Conservation (phyloP, 345 rosid species). For the Hypericum androsaemum region DNA sequence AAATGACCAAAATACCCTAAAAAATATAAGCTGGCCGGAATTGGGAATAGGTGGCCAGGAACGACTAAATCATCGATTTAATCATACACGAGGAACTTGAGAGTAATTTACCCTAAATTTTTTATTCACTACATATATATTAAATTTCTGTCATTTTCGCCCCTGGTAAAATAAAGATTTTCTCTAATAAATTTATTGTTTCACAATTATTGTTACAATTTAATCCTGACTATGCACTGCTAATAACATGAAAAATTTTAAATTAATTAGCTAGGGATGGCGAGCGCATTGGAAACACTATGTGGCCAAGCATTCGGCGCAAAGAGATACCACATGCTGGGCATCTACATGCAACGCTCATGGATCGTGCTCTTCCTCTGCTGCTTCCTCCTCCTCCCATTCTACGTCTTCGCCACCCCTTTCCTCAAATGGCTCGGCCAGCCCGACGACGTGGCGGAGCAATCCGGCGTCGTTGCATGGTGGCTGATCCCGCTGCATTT, state of each 20-base stretch:
- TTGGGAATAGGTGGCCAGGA: too few species aligned
- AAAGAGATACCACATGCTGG: conserved; percentile 42
- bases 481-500: conserved; percentile 59
- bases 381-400: conserved; percentile 38
- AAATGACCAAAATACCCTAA: too few species aligned
- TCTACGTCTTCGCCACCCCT: conserved; percentile 48
- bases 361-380: conserved; percentile 46
- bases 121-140: too few species aligned
- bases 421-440: conserved; percentile 48
- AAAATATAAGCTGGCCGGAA: too few species aligned
- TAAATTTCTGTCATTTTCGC: too few species aligned
- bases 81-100: too few species aligned
- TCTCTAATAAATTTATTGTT: too few species aligned
- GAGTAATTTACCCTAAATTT: too few species aligned
- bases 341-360: conserved; percentile 62
- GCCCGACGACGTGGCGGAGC: conserved; percentile 58
- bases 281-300: conserved; percentile 61
- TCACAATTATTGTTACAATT: neutral
- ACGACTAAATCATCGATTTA: too few species aligned
- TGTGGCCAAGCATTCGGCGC: conserved; percentile 84
- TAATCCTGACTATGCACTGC: neutral
- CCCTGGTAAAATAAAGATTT: too few species aligned
- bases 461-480: conserved; percentile 31
- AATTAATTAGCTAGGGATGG: conserved; percentile 54
- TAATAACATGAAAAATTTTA: neutral